Base-by-base conservation (phyloP, 1,284 basidiomycete species). In the Leccinum cinnamomeum region DNA sequence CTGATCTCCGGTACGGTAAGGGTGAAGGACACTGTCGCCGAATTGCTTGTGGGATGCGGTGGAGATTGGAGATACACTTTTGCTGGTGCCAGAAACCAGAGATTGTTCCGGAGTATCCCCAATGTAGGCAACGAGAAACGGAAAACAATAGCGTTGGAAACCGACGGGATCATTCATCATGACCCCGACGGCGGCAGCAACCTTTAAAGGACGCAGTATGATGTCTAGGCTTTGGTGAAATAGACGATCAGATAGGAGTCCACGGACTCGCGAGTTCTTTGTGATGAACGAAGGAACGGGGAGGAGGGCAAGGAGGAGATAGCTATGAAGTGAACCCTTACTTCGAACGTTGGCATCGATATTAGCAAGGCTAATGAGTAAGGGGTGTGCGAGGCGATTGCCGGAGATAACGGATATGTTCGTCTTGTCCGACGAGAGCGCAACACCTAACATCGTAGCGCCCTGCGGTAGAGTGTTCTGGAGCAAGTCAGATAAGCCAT, bases 351-450 rank as follows among this genome's bases (percentile, higher is more conserved):
- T 67, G 61, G 67, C 66, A 28, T 70, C 54, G 1, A 78, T 67
- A 57, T 79, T 78, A 8, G 76, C 74, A 5, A 76, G 59, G 41
- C 64, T 71, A 23, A 44, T 44, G 6, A 44, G 41, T 10, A 44
- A 44, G 3, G 41, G 41, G 8, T 44, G 41, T 10, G 41, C n/a
- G 7, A 44, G 7, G n/a, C 41, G 41, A 44, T 44, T 44, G 41
- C 41, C 41, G 7, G 39, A 41, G 7, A 41, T 41, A 8, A 41
- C 39, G 1, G 39, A 41, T 41, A 41, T 41, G 39, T 41, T 71
- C 1, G 14, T 51, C 7, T 51, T 51, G 23, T 51, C 50, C 8
- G 14, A 51, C 3, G 50, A n/a, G 14, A 53, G 50, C 4, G 28
- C 14, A 5, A 28, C 25, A 10, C 50, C 48, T 16, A 51, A 25